Base-by-base conservation (phyloP, 257 asterid genomes). In the Scutellaria barbata region DNA sequence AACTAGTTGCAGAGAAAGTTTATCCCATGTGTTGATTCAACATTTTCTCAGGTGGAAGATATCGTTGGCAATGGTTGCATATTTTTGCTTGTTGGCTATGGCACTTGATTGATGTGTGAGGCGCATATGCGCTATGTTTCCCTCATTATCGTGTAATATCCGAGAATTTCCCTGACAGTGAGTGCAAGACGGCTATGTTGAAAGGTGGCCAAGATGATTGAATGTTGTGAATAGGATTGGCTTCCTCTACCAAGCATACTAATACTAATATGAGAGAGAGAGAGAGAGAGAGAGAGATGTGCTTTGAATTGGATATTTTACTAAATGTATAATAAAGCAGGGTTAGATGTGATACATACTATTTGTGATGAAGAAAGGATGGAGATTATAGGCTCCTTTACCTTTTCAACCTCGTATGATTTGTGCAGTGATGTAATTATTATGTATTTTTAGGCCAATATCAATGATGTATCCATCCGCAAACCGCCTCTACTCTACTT, bases 391-490 rank as follows among this genome's bases (percentile, higher is more conserved):
- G 25, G 25, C 25, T 22, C 25, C 25, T 22, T 22, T 22, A 22
- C 25, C 25, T 22, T 22, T 22, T 22, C 25, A 22, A 22, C 2
- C 25, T 22, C 25, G 2, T 22, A 22, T 30, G 35, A 30, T 30
- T 17, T 51, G 63, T 57, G 60, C 46, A 53, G 51, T 76, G 76
- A 30, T 76, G 76, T 69, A 69, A 69, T 37, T 71, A 47, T 69
- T 54, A 5, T 42, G 74, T 55, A 69, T n/a, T 57, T 20, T 47
- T 13, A 55, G 47, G 33, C 56, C n/a, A 16, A 41, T 35, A 35
- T 16, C 53, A 1, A 18, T 17, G 25, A 39, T 39, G n/a, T 58
- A 57, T 30, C 43, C 45, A 33, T 11, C 6, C 10, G 45, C 6
- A 10, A 33, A 12, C 5, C 11, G 43, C 52, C 22, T 70, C 56